These are phyloP conservation scores for Eucalyptus cloeziana DNA, from an alignment of 345 rosid genomes.

Conservation along the genomic window DNA sequence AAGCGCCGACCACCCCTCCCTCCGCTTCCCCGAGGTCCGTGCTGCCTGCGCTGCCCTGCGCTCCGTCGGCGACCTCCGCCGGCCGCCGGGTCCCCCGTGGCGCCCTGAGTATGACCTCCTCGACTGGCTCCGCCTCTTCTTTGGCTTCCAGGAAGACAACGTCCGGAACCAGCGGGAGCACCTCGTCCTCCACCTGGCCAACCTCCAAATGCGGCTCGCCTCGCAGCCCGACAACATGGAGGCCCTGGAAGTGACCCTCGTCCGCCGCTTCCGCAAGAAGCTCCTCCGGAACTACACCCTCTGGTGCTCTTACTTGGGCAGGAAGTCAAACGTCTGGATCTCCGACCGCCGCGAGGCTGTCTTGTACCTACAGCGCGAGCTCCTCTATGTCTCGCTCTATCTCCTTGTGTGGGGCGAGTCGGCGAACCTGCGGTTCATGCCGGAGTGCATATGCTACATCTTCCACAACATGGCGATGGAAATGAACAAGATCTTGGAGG, in stretches of 20 bases:
- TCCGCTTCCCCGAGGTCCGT: not conserved
- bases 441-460: not conserved
- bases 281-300: not conserved
- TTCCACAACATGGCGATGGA: not conserved
- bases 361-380: not conserved
- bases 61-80: conserved; percentile 38
- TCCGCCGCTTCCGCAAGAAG: not conserved
- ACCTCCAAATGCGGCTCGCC: conserved; percentile 71
- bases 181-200: conserved; percentile 79
- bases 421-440: not conserved
- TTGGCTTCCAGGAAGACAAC: conserved; percentile 69
- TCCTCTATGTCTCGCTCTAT: not conserved
- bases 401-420: not conserved
- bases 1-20: not conserved
- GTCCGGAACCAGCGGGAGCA: conserved; percentile 81
- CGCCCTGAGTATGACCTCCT: conserved; percentile 41
- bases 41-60: conserved; percentile 2
- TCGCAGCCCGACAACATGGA: not conserved
- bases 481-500: not conserved
- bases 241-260: not conserved
- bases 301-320: not conserved
- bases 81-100: conserved; percentile 39
- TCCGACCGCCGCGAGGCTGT: not conserved
- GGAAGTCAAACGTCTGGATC: not conserved
- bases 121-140: conserved; percentile 64